These are phyloP conservation scores for Penicillium maclennaniae DNA, from an alignment of 495 filamentous ascomycete species.

Conservation along the genomic window DNA sequence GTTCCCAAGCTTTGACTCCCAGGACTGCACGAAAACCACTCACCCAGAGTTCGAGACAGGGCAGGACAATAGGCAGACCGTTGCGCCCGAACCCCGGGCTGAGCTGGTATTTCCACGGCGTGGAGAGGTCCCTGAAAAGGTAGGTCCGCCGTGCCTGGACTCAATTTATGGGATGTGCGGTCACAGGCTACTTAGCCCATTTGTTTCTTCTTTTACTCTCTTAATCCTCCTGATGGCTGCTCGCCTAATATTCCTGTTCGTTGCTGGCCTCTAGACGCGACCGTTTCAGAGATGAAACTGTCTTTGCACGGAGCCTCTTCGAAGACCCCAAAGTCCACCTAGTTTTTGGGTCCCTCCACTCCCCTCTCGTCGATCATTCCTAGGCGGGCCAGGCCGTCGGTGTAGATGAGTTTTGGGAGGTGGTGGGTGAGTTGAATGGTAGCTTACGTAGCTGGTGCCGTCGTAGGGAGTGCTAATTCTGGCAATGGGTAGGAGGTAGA, in stretches of 20 bases:
- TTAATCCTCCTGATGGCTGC: too few relatives aligned
- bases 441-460: not conserved
- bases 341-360: not conserved
- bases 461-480: not conserved
- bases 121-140: not conserved
- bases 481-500: not conserved
- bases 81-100: not conserved
- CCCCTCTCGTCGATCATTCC: constrained; percentile 11
- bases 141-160: not conserved
- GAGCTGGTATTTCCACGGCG: not conserved
- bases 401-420: not conserved
- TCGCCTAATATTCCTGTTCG: not conserved
- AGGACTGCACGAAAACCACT: not conserved
- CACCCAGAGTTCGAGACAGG: not conserved
- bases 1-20: not conserved
- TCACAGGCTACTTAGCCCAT: not conserved
- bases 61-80: not conserved
- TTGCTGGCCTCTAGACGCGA: not conserved
- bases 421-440: too few relatives aligned
- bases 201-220: too few relatives aligned
- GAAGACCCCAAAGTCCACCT: not conserved
- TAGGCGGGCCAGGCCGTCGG: not conserved
- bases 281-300: not conserved
- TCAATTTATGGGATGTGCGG: not conserved
- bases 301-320: constrained; percentile 1